Percentiles rank a stretch among this genome's conserved stretches.
Conservation (phyloP, 148 eudicot species). For the Vaccinium corymbosum region DNA sequence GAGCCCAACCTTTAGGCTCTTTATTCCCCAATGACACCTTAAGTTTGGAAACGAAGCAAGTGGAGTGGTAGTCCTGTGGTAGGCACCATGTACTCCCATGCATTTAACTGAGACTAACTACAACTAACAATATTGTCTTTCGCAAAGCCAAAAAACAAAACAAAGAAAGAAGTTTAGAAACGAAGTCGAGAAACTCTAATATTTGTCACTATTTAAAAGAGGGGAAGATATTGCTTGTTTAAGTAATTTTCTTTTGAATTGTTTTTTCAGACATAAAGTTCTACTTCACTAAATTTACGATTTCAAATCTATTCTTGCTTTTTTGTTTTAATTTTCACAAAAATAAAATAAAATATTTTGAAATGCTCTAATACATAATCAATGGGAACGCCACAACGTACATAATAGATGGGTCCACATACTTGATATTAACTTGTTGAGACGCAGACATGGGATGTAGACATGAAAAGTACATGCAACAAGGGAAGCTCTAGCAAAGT, state of each 20-base stretch:
- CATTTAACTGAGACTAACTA: no score
- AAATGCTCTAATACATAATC: not conserved
- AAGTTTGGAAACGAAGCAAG: no score
- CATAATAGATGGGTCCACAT: not conserved
- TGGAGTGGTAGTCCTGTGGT: no score
- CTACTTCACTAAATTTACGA: not conserved
- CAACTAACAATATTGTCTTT: no score
- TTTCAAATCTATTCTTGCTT: not conserved
- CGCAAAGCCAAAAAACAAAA: no score
- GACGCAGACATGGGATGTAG: not conserved
- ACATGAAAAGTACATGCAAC: not conserved
- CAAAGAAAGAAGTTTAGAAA: no score
- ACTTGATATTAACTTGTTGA: not conserved
- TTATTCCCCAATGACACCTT: not conserved
- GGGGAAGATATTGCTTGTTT: not conserved
- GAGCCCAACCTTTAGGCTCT: not conserved
- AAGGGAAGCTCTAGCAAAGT: not conserved
- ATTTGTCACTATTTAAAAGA: not conserved
- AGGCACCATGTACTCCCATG: no score
- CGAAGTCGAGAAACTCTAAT: not conserved
- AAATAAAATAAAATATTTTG: not conserved
- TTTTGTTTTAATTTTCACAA: not conserved
- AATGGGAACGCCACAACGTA: not conserved
- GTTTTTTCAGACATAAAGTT: not conserved
- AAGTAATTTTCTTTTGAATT: not conserved